These are phyloP conservation scores for Phialophora expanda DNA, from an alignment of 2,329 filamentous ascomycete species.

Conservation along the genomic window DNA sequence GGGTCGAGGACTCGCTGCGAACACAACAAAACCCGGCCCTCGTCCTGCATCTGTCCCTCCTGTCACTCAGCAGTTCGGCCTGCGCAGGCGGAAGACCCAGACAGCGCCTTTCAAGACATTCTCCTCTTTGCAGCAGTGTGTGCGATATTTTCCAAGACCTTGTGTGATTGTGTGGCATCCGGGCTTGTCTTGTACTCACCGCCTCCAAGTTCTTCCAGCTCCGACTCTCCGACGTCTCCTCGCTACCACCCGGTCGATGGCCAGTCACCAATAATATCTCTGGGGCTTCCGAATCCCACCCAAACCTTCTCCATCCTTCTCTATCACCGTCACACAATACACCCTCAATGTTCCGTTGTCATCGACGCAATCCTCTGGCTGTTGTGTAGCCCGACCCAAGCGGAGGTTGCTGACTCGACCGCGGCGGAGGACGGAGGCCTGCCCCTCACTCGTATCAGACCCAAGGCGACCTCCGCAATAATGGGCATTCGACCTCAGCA, in stretches of 20 bases:
- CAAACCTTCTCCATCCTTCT: conserved; percentile 19
- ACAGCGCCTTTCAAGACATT: conserved; percentile 12
- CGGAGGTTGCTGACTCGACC: conserved; percentile 31
- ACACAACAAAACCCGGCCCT: conserved; percentile 18
- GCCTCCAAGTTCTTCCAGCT: conserved; percentile 20
- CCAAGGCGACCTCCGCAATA: conserved; percentile 30
- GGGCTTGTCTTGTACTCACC: conserved; percentile 19
- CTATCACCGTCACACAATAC: conserved; percentile 29
- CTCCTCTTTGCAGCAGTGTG: background rate
- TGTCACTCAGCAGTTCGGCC: conserved; percentile 9
- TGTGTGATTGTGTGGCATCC: conserved; percentile 8
- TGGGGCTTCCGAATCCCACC: conserved; percentile 11
- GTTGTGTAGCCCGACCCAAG: conserved; percentile 27
- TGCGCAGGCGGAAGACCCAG: conserved; percentile 14
- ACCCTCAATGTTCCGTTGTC: conserved; percentile 32
- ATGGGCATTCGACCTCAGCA: conserved; percentile 37
- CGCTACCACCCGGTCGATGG: conserved; percentile 17
- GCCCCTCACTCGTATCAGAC: conserved; percentile 31
- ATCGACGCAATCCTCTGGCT: conserved; percentile 17
- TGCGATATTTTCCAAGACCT: conserved; percentile 19
- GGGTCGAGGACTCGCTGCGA: conserved; percentile 4
- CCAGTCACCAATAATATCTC: conserved; percentile 33
- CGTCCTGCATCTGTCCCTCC: conserved; percentile 21
- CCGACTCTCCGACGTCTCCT: conserved; percentile 20
- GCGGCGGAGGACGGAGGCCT: conserved; percentile 17